phyloP scores from a whole-genome alignment of 441 rosid species.

The Aquilaria agallochum region DNA sequence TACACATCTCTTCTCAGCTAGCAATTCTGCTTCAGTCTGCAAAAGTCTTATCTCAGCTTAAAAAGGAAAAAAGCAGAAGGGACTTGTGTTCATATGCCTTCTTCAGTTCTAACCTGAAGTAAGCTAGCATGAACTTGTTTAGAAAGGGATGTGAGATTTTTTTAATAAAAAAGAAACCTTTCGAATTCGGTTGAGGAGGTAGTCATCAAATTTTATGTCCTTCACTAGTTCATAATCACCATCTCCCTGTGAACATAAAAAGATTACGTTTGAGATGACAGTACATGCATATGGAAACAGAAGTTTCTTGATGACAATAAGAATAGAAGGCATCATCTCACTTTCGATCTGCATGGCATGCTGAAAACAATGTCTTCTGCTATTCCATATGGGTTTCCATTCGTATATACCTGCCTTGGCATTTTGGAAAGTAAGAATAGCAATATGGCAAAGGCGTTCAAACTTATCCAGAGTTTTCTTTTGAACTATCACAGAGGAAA shows the following conservation, averaged over 20 bases:
- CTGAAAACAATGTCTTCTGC: slow-evolving; percentile 86
- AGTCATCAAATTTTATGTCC: slow-evolving; percentile 76
- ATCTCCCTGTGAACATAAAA: slow-evolving; percentile 55
- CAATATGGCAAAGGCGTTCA: background rate
- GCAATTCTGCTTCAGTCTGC: slow-evolving; percentile 87
- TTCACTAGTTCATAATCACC: slow-evolving; percentile 93
- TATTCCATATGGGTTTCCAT: slow-evolving; percentile 87
- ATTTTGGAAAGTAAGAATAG: slow-evolving; percentile 10
- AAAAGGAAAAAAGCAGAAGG: slow-evolving; percentile 5
- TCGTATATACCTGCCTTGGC: slow-evolving; percentile 65
- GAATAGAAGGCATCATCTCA: slow-evolving; percentile 16
- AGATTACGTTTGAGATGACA: background rate
- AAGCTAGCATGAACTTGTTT: background rate
- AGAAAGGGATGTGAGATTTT: background rate
- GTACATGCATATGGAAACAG: background rate
- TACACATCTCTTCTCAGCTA: slow-evolving; percentile 93
- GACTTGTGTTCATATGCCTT: no score
- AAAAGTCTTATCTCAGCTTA: slow-evolving; percentile 3
- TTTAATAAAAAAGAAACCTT: slow-evolving; percentile 42
- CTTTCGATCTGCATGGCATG: slow-evolving; percentile 96
- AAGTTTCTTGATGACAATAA: no score
- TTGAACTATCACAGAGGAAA: no score
- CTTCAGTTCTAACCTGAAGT: no score
- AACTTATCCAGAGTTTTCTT: no score
- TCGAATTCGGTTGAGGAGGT: slow-evolving; percentile 62